These are phyloP conservation scores for Leucosporidium scottii DNA, from an alignment of 768 basidiomycete genomes.

Conservation along the genomic window DNA sequence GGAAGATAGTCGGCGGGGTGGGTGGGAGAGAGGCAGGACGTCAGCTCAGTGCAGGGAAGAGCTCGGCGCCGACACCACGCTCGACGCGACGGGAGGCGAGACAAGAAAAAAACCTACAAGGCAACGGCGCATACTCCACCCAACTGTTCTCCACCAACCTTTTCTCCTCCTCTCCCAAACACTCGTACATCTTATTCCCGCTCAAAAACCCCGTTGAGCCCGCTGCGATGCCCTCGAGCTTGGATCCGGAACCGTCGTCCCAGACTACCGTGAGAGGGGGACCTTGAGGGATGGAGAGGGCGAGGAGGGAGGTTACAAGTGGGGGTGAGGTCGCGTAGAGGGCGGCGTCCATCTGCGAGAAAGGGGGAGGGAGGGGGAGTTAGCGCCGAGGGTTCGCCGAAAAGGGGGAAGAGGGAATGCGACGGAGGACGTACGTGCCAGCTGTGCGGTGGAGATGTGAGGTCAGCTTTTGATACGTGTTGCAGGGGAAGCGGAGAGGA, in stretches of 20 bases:
- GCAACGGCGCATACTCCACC: constrained; percentile 7
- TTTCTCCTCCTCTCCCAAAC: not conserved
- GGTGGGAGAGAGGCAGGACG: not conserved
- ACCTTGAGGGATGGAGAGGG: not conserved
- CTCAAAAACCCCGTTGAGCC: not conserved
- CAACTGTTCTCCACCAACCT: not conserved
- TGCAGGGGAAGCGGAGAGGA: not conserved
- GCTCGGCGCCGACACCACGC: too few species aligned
- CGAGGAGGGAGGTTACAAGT: constrained; percentile 5
- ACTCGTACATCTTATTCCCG: not conserved
- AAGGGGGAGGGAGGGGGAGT: not conserved
- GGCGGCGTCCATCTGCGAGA: constrained; percentile 11
- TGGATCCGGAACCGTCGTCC: not conserved
- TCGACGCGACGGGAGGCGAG: too few species aligned
- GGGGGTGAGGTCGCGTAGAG: constrained; percentile 8
- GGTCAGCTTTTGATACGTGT: too few species aligned
- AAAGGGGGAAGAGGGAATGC: too few species aligned
- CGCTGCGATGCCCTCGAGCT: not conserved
- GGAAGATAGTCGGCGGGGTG: too few species aligned
- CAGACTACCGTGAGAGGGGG: constrained; percentile 4
- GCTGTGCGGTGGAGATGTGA: too few species aligned
- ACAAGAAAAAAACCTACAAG: constrained; percentile 1
- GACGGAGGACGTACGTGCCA: constrained; percentile 8
- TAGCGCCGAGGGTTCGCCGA: too few species aligned
- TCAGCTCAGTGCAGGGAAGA: too few species aligned